A percentile compares a stretch with the other conserved stretches of the same genome.
Evolutionary conservation across 768 basidiomycete genomes (phyloP).

Genomic region (Kwoniella sp.): DNA sequence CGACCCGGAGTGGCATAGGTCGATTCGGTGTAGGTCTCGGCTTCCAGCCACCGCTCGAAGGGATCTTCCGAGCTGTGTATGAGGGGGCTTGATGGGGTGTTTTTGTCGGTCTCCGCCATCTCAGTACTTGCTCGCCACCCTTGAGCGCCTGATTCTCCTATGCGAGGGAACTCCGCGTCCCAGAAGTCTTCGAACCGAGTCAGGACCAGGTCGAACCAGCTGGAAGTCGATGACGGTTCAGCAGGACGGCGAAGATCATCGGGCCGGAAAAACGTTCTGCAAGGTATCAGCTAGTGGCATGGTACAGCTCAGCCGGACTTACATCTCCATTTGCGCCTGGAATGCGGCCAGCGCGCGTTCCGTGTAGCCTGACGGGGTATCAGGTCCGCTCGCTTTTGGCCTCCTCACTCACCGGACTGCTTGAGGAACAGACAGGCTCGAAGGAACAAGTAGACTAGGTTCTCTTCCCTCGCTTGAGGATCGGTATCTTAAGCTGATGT

Average conservation of each 20-base stretch:
- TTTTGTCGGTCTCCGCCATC: neutral
- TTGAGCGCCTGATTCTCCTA: conserved; percentile 24
- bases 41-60: conserved; percentile 43
- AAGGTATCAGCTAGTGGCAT: neutral
- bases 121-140: conserved; percentile 41
- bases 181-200: conserved; percentile 50
- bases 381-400: neutral
- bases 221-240: neutral
- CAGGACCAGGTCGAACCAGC: conserved; percentile 25
- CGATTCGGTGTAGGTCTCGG: conserved; percentile 31
- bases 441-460: conserved; percentile 50
- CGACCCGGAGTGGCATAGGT: conserved; percentile 23
- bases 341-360: conserved; percentile 50
- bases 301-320: conserved; percentile 4
- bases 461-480: conserved; percentile 43
- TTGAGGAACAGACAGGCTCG: conserved; percentile 47
- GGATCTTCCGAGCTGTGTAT: conserved; percentile 24
- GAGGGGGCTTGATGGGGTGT: neutral
- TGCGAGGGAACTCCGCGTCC: conserved; percentile 45
- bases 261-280: conserved; percentile 48
- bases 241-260: conserved; percentile 16
- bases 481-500: conserved; percentile 5
- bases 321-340: conserved; percentile 52
- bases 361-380: conserved; percentile 37
- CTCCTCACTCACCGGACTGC: conserved; percentile 46